Conservation (phyloP, 805 yeast species). For the Kazachstania viticola region DNA sequence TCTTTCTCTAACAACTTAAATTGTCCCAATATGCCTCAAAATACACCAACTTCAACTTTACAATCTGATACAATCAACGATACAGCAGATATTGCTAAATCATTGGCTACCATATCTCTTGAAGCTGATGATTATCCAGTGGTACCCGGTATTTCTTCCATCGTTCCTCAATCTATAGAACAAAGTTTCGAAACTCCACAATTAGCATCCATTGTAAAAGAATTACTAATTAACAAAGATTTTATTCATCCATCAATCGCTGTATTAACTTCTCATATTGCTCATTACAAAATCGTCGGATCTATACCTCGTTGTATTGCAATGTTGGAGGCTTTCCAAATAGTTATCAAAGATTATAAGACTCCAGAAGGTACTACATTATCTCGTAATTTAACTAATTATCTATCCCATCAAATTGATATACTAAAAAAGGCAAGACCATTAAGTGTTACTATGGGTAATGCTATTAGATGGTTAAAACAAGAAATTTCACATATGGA, state of each 20-base stretch:
- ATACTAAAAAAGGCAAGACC: constrained; percentile 86
- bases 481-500: constrained; percentile 81
- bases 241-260: constrained; percentile 81
- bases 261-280: constrained; percentile 64
- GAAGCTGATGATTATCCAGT: constrained; percentile 22
- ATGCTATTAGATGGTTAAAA: constrained; percentile 93
- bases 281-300: constrained; percentile 81
- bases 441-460: constrained; percentile 89
- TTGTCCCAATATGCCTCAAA: constrained; percentile 1
- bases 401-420: constrained; percentile 86
- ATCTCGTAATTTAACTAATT: constrained; percentile 78
- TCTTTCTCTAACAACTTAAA: constrained; percentile 4
- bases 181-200: constrained; percentile 19
- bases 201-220: constrained; percentile 22
- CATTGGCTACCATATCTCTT: constrained; percentile 18
- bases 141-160: constrained; percentile 29
- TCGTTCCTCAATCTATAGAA: constrained; percentile 35
- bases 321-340: constrained; percentile 76
- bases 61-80: constrained; percentile 4
- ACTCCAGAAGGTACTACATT: constrained; percentile 82
- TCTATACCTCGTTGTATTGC: constrained; percentile 76
- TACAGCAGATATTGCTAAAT: constrained; percentile 14
- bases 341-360: constrained; percentile 63
- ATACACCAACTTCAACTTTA: constrained; percentile 2
- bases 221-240: constrained; percentile 27